Evolutionary conservation across 2,329 filamentous ascomycete species (phyloP).

Genomic region (Scedosporium boydii): DNA sequence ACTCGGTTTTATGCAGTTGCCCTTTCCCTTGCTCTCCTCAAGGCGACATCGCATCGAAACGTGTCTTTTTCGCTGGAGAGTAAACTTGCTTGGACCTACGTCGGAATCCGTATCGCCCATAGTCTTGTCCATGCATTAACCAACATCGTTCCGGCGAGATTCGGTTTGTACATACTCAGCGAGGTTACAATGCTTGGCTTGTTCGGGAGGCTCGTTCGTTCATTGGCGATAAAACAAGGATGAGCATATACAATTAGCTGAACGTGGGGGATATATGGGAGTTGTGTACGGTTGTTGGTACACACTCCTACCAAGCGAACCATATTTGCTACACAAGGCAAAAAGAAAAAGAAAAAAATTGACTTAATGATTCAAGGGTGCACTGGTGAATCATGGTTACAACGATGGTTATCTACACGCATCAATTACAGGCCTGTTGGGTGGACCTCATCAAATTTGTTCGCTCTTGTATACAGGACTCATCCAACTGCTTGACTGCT

Average conservation of each 20-base stretch:
- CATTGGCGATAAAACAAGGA: neutral
- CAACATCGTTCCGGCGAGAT: constrained; percentile 29
- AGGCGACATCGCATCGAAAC: neutral
- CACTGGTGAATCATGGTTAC: too few species aligned
- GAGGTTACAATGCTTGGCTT: neutral
- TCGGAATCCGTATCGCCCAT: constrained; percentile 25
- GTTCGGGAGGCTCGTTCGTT: neutral
- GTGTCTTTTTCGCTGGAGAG: constrained; percentile 7
- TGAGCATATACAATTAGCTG: neutral
- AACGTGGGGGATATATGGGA: too few species aligned
- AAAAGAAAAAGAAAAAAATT: too few species aligned
- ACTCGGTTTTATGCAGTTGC: constrained; percentile 31
- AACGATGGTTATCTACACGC: too few species aligned
- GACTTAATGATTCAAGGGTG: too few species aligned
- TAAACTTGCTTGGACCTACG: constrained; percentile 30
- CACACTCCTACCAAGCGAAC: too few species aligned
- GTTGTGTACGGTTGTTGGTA: too few species aligned
- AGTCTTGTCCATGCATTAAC: constrained; percentile 25
- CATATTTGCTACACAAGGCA: too few species aligned
- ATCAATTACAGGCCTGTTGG: too few species aligned
- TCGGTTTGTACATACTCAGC: constrained; percentile 1
- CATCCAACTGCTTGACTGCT: too few species aligned
- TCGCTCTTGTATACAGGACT: too few species aligned
- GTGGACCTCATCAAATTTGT: too few species aligned
- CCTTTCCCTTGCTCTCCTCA: constrained; percentile 22